Evolutionary conservation across 306 rosid genomes (phyloP), one percentile per base, ranked within the genome.

Genomic region (Dalbergia oliveri): DNA sequence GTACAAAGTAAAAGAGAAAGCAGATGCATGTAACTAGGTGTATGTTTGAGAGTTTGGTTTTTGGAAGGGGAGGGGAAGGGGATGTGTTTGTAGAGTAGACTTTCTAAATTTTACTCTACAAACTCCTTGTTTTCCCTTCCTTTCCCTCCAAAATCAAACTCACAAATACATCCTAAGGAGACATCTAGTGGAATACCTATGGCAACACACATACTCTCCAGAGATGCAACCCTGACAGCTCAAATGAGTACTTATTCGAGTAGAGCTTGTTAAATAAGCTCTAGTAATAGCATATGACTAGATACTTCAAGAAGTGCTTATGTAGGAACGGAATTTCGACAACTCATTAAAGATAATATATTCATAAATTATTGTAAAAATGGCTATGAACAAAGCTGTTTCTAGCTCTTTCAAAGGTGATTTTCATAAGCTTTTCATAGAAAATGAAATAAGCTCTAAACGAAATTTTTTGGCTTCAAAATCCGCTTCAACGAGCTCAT

Each of bases 171-270:
- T 8, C 41, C 41, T 37, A 4, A 62, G 64, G 79, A 71, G 56
- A 11, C 33, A 78, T 56, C 66, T 76, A 60, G 19, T 69, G 31
- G 18, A 76, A 16, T 43, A 34, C 61, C 69, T 81, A 56, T 21
- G 67, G 56, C 11, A 68, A 50, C 70, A 44, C 16, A 26, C 49
- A 45, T 37, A 75, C 7, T 75, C 49, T 23, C 44, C 58, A 14
- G 31, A 41, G 53, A 64, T 9, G 8, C 53, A 43, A 81, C 59
- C 74, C 63, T 66, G 47, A 66, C 23, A 34, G 13, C 49, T 13
- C 10, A 67, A 8, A 18, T 34, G 34, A 67, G 12, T 57, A 81
- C 62, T 73, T 18, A 66, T 54, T 73, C 23, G 15, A 74, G 43
- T 18, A 47, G 66, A 57, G 45, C 49, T 33, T 35, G 39, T 49